A percentile compares a stretch with the other conserved stretches of the same genome.
These are phyloP conservation scores for Ustilago loliicola DNA, from an alignment of 1,284 basidiomycete species.

Conservation along the genomic window DNA sequence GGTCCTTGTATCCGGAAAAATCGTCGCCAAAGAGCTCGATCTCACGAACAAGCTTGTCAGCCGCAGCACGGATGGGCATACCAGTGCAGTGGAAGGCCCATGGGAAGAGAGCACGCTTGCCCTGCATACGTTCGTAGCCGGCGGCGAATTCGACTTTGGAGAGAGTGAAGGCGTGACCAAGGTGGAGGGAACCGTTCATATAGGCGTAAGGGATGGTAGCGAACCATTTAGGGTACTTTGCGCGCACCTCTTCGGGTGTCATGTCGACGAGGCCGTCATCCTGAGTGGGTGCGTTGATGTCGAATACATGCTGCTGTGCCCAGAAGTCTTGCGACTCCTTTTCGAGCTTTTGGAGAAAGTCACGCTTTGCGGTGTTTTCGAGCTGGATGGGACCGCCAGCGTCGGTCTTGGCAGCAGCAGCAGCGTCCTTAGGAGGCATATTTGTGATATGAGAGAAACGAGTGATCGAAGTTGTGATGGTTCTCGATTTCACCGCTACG, in stretches of 20 bases:
- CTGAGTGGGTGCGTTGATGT: slow-evolving; percentile 80
- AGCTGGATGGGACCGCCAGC: slow-evolving; percentile 69
- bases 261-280: slow-evolving; percentile 57
- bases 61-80: slow-evolving; percentile 97
- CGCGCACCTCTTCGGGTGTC: slow-evolving; percentile 71
- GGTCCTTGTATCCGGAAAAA: slow-evolving; percentile 80
- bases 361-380: slow-evolving; percentile 84
- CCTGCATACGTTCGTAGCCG: slow-evolving; percentile 94
- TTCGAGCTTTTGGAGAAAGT: slow-evolving; percentile 85
- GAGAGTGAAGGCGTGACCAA: slow-evolving; percentile 98
- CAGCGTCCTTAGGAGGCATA: slow-evolving; percentile 55
- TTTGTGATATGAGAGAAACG: slow-evolving; percentile 8
- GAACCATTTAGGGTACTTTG: slow-evolving; percentile 93
- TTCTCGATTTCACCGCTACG: not conserved
- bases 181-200: slow-evolving; percentile 98
- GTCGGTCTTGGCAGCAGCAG: slow-evolving; percentile 24
- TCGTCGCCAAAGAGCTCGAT: slow-evolving; percentile 95
- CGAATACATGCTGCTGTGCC: slow-evolving; percentile 77
- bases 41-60: slow-evolving; percentile 97
- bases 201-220: slow-evolving; percentile 88
- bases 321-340: slow-evolving; percentile 85
- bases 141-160: slow-evolving; percentile 98
- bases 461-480: slow-evolving; percentile 1
- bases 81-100: slow-evolving; percentile 96
- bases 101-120: slow-evolving; percentile 93